phyloP scores from a whole-genome alignment of 1,139 yeast species.

The Debaryomyces coudertii region DNA sequence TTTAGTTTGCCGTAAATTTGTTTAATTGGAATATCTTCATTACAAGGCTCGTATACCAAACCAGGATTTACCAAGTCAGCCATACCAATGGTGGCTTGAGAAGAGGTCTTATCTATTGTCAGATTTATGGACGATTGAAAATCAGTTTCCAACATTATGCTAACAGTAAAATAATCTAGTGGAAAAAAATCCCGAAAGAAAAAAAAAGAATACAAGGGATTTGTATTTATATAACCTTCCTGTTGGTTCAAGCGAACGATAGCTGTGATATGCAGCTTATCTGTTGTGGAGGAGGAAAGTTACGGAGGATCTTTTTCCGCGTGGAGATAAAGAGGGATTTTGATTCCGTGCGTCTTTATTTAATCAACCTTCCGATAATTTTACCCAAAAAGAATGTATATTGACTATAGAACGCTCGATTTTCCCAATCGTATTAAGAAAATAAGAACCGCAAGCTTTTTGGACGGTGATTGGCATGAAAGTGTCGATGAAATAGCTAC shows the following conservation, averaged over 20 bases:
- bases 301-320: background rate
- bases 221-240: too few relatives aligned
- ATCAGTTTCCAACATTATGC: background rate
- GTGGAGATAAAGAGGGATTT: background rate
- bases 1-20: constrained; percentile 27
- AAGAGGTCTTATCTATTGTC: background rate
- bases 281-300: background rate
- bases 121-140: background rate
- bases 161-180: background rate
- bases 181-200: background rate
- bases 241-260: too few relatives aligned
- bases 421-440: background rate
- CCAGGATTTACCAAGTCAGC: constrained; percentile 27
- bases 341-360: background rate
- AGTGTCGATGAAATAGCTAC: too few relatives aligned
- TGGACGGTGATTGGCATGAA: too few relatives aligned
- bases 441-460: background rate
- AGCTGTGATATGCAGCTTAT: background rate
- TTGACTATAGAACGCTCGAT: background rate
- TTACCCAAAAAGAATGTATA: background rate
- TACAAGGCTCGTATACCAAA: constrained; percentile 24
- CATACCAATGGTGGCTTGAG: constrained; percentile 15
- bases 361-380: background rate
- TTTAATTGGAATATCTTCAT: constrained; percentile 29
- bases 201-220: background rate